Percentiles rank a stretch among this genome's conserved stretches.
Evolutionary conservation across 768 basidiomycete genomes (phyloP).

Genomic region (Tulasnella sp.): DNA sequence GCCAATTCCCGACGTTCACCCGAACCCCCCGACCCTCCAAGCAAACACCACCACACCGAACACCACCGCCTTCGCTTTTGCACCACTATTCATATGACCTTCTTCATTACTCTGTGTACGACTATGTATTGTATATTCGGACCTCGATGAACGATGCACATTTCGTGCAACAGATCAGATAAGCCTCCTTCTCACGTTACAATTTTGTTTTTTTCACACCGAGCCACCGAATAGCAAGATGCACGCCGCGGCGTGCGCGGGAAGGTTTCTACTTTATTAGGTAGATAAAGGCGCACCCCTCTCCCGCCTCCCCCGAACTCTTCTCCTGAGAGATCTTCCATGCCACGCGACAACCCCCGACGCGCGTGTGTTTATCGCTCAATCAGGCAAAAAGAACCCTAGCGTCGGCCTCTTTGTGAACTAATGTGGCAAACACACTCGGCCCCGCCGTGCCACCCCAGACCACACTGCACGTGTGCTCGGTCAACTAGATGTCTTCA

Average conservation of each 20-base stretch:
- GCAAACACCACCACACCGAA: background rate
- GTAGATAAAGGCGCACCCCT: background rate
- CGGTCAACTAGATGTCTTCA: background rate
- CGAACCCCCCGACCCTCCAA: background rate
- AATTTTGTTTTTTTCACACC: background rate
- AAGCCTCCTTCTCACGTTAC: background rate
- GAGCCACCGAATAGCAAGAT: background rate
- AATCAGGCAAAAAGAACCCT: background rate
- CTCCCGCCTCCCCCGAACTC: background rate
- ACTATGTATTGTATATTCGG: background rate
- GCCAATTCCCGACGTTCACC: conserved; percentile 6
- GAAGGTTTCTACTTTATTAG: background rate
- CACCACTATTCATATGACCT: background rate
- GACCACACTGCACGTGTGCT: background rate
- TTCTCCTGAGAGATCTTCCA: background rate
- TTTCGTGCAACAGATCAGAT: no score
- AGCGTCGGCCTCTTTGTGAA: background rate
- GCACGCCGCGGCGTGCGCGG: background rate
- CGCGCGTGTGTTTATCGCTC: background rate
- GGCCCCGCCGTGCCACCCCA: background rate
- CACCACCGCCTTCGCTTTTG: no score
- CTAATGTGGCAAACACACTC: background rate
- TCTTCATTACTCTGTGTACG: background rate
- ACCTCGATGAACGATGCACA: no score
- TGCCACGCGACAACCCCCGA: background rate